These are phyloP conservation scores for Cyathus striatus DNA, from an alignment of 768 basidiomycete species.

Conservation along the genomic window DNA sequence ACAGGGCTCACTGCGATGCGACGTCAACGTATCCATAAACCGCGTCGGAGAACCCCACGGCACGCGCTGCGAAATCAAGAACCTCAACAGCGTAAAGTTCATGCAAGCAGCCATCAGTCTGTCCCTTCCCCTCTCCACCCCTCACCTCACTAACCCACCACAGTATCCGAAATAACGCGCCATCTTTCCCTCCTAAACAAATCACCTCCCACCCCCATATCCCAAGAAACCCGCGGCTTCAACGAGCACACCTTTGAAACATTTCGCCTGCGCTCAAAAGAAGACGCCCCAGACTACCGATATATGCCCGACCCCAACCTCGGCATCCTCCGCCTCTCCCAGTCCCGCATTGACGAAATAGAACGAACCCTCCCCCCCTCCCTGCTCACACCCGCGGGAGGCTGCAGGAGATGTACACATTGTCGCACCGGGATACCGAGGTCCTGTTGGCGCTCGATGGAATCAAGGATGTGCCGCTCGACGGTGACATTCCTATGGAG, in stretches of 20 bases:
- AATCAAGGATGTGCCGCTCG: constrained; percentile 55
- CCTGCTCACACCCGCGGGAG: constrained; percentile 59
- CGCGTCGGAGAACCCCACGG: constrained; percentile 56
- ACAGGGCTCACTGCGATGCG: constrained; percentile 91
- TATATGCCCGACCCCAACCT: constrained; percentile 99
- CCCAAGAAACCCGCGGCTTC: constrained; percentile 89
- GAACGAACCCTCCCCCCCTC: constrained; percentile 61
- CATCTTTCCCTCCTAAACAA: constrained; percentile 57
- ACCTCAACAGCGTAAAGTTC: constrained; percentile 87
- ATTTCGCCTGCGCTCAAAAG: constrained; percentile 80
- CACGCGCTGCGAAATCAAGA: constrained; percentile 94
- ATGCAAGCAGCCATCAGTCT: constrained; percentile 82
- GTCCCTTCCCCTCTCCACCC: constrained; percentile 12
- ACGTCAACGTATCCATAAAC: constrained; percentile 93
- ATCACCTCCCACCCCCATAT: constrained; percentile 34
- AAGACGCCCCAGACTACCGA: constrained; percentile 91
- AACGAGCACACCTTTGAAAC: constrained; percentile 81
- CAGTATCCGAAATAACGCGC: constrained; percentile 78
- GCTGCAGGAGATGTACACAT: constrained; percentile 38
- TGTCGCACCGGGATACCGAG: constrained; percentile 65
- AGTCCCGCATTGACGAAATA: constrained; percentile 47
- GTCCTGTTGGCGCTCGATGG: constrained; percentile 73
- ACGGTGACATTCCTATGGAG: no score
- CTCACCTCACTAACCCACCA: not conserved
- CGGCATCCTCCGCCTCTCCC: constrained; percentile 54